Conservation (phyloP, 176 grass and related monocot species). For the Ampelocalamus luodianensis region DNA sequence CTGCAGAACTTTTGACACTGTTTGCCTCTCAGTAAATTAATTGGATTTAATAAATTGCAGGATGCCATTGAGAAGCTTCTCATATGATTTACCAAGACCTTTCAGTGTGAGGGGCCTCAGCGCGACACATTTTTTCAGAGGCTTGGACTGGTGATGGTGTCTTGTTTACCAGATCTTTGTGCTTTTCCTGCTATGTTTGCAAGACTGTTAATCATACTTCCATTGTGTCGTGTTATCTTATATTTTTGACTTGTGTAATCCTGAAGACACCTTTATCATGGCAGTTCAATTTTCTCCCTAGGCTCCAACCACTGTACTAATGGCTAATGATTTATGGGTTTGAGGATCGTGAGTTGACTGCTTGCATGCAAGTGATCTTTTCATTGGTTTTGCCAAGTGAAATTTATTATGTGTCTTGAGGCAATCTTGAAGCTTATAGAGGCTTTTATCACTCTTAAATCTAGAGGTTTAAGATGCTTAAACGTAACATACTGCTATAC, state of each 20-base stretch:
- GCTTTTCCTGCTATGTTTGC: slow-evolving; percentile 42
- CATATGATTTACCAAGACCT: slow-evolving; percentile 60
- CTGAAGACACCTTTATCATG: slow-evolving; percentile 36
- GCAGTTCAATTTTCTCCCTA: slow-evolving; percentile 15
- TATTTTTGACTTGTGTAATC: slow-evolving; percentile 45
- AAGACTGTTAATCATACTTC: slow-evolving; percentile 29
- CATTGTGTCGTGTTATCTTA: slow-evolving; percentile 16
- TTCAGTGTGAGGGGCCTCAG: slow-evolving; percentile 84
- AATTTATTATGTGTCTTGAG: not conserved
- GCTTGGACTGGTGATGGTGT: slow-evolving; percentile 88
- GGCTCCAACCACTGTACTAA: slow-evolving; percentile 13
- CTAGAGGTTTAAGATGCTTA: not conserved
- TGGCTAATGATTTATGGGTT: slow-evolving; percentile 8
- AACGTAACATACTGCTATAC: not conserved
- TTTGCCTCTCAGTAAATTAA: not conserved
- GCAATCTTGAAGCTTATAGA: not conserved
- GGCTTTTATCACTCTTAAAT: not conserved
- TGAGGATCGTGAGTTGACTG: slow-evolving; percentile 8
- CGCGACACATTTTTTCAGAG: slow-evolving; percentile 61
- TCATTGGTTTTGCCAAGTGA: not conserved
- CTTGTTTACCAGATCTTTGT: slow-evolving; percentile 46
- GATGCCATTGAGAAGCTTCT: slow-evolving; percentile 90
- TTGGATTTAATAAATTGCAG: slow-evolving; percentile 36
- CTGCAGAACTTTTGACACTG: not conserved
- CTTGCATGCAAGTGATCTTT: not conserved